Evolutionary conservation across 1,284 basidiomycete species (phyloP), one percentile per base, ranked within the genome.

Genomic region (Cutaneotrichosporon mucoides): DNA sequence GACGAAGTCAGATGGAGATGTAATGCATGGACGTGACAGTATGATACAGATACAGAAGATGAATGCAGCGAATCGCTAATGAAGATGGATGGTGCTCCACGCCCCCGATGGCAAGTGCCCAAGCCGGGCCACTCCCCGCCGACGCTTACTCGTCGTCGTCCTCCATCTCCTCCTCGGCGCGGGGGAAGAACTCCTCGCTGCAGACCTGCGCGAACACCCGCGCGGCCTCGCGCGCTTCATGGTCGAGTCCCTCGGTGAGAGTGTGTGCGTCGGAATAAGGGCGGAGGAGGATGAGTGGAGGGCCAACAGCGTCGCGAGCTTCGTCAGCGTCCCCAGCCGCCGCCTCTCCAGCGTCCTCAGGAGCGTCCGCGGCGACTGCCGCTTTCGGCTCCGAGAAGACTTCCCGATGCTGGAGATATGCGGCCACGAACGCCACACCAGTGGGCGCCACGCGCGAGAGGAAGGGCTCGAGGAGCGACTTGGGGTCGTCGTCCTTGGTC

Each of bases 171-270:
- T 76, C 78, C 41, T 80, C 64, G 9, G 77, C 74, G 36, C 82
- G 82, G 79, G 83, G 84, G 59, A 85, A 83, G 57, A 72, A 78
- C 11, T 72, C 73, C 7, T 62, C 64, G 16, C 50, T 62, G 15
- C 45, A 46, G 1, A 74, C 66, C 1, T 55, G 59, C 56, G 59
- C 60, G 56, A 70, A 77, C 11, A 70, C 75, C 24, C 42, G 56
- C 57, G 66, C 64, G 40, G 68, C 75, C 56, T 75, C 66, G 33
- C 62, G 65, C 5, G 72, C 74, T 51, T 76, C 75, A 66, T 69
- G 71, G 54, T 77, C 75, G 15, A 77, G 56, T 5, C 72, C 73
- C 58, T 76, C 75, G 1, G 73, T 75, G 46, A 76, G 44, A 1
- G 56, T 38, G 48, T 72, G 67, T 5, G 34, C 7, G 1, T 69